Base-by-base conservation (phyloP, 1,284 basidiomycete genomes). In the Kwoniella shivajii region DNA sequence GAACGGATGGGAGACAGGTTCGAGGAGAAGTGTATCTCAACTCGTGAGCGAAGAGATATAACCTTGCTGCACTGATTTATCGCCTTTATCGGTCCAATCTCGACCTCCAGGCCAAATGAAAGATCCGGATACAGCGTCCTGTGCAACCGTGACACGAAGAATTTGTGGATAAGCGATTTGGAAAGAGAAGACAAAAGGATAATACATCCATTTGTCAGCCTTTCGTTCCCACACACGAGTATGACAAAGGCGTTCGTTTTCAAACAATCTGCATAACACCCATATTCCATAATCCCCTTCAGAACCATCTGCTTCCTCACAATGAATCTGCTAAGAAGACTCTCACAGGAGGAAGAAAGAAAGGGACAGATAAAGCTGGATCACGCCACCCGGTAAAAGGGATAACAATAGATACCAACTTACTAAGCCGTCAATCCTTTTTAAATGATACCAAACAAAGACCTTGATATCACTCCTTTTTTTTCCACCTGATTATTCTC, bases 371-470 rank as follows among this genome's bases (percentile, higher is more conserved):
- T n/a, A 27, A 30, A 30, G 42, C 13, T 14, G 42, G 31, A n/a
- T 10, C 46, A 36, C 31, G 46, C 46, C 33, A 48, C 46, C 37
- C 33, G 16, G n/a, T 13, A 39, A n/a, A 26, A 18, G 37, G 37
- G 36, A 45, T 14, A 24, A 13, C 41, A 45, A 45, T 29, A n/a
- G 18, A 20, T 26, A 31, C 38, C 31, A 44, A 56, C 56, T 57
- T 50, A 57, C 56, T 52, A 57, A 57, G 56, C 56, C 41, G 56
- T 57, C 56, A 49, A 31, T 50, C 20, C 18, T 22, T 18, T 50
- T 7, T n/a, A 18, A 48, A 29, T 36, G 9, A 30, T 34, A 26
- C 10, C n/a, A 31, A 36, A 27, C 14, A 26, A 29, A n/a, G 42
- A 42, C 54, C 47, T 33, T 39, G 9, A 20, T 41, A 16, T 4